These are phyloP conservation scores for Paragyromitra xinjiangensis DNA, from an alignment of 495 filamentous ascomycete species.

Conservation along the genomic window DNA sequence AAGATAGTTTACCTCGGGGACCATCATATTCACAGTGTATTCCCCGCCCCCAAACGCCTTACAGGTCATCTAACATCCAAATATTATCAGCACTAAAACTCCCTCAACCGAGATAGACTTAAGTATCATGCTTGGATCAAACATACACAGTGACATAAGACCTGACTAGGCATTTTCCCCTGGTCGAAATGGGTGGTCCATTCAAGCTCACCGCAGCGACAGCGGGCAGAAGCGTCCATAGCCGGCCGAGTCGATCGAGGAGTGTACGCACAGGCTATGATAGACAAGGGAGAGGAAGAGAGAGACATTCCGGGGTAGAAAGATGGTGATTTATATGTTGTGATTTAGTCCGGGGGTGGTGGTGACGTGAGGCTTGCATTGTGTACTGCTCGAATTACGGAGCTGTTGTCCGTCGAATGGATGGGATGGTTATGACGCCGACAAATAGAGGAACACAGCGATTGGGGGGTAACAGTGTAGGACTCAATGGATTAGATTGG, in stretches of 20 bases:
- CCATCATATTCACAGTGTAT: conserved; percentile 51
- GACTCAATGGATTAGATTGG: not conserved
- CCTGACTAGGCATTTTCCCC: conserved; percentile 28
- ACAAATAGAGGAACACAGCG: not conserved
- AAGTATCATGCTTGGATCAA: no score
- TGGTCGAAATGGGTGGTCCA: conserved; percentile 37
- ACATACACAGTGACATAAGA: conserved; percentile 50
- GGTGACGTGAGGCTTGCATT: conserved; percentile 11
- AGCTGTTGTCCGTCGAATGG: not conserved
- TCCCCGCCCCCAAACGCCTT: conserved; percentile 48
- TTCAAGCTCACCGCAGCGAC: conserved; percentile 49
- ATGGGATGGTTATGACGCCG: not conserved
- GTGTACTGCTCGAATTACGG: not conserved
- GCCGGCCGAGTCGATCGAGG: not conserved
- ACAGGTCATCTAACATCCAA: conserved; percentile 21
- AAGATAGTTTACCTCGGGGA: conserved; percentile 34
- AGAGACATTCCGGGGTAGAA: not conserved
- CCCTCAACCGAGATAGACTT: not conserved
- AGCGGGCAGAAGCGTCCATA: conserved; percentile 42
- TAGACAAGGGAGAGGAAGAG: not conserved
- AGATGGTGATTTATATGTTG: conserved; percentile 4
- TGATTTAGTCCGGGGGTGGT: not conserved
- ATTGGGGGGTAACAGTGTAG: not conserved
- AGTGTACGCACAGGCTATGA: conserved; percentile 1
- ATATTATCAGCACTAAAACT: not conserved